A percentile compares a stretch with the other conserved stretches of the same genome.
Evolutionary conservation across 2,329 filamentous ascomycete species (phyloP).

Genomic region (Aulographum hederae): DNA sequence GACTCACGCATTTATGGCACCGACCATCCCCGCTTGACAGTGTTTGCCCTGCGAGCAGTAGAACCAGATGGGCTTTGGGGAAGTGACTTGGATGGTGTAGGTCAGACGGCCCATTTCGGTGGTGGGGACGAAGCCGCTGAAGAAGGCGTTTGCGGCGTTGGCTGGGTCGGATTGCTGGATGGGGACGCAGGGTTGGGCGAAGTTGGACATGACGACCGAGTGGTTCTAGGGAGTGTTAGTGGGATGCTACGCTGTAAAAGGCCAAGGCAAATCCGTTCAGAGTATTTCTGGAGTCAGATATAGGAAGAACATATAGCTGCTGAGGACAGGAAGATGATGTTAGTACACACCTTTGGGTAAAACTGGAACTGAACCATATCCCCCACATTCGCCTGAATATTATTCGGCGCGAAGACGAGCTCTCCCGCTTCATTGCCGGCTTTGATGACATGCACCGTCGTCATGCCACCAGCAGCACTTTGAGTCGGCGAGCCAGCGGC

Average conservation of each 20-base stretch:
- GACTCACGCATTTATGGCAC: constrained; percentile 58
- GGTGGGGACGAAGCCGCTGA: constrained; percentile 41
- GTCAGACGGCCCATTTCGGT: constrained; percentile 31
- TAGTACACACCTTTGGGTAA: constrained; percentile 21
- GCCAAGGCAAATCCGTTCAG: not conserved
- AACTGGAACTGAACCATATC: constrained; percentile 36
- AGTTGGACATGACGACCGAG: constrained; percentile 62
- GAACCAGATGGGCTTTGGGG: constrained; percentile 56
- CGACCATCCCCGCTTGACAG: constrained; percentile 57
- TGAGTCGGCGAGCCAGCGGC: no score
- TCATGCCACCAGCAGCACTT: not conserved
- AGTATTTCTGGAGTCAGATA: no score
- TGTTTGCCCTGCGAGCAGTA: constrained; percentile 61
- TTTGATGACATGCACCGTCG: constrained; percentile 41
- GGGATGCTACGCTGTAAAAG: not conserved
- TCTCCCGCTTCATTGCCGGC: constrained; percentile 36
- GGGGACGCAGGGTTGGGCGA: constrained; percentile 51
- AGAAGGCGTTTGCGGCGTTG: constrained; percentile 38
- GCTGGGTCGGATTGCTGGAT: constrained; percentile 23
- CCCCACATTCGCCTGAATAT: constrained; percentile 43
- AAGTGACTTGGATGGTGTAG: constrained; percentile 53
- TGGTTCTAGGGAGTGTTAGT: constrained; percentile 35
- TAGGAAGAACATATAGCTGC: not conserved
- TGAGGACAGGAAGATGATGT: not conserved
- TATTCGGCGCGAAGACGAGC: constrained; percentile 47